Evolutionary conservation across 2,329 filamentous ascomycete species (phyloP), one percentile per base, ranked within the genome.

Genomic region (Cladophialophora exuberans): DNA sequence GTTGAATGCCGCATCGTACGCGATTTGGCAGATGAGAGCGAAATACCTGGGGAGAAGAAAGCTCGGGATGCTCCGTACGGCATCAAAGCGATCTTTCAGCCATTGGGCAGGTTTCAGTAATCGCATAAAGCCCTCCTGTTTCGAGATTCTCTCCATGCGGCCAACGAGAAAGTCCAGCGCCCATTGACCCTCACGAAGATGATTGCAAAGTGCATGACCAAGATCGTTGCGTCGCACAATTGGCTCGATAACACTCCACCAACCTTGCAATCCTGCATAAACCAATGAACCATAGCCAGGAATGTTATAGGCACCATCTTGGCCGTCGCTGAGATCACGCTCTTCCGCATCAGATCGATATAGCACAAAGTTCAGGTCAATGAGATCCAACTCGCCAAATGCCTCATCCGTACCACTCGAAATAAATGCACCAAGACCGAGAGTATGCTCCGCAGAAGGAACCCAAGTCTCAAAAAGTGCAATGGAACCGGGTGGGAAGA

Each of bases 381-480:
- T 79, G 20, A 97, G 77, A 66, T 83, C 83, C 30, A 93, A 79
- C 5, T 86, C 81, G 6, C 80, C 79, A 76, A 97, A 96, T 0
- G 91, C 92, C 7, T 84, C 81, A 60, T 86, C 85, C 0, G 86
- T 90, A 26, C 89, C 91, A 23, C 87, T 87, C 0, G 90, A 94
- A 54, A 97, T 87, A 69, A 88, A 96, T 38, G 85, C 88, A 69
- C 97, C 92, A 15, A 99, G 77, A 18, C 90, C 89, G 35, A 86
- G 82, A 1, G 88, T 86, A 69, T 96, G 89, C 67, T 97, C 90
- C 1, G 89, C 89, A 20, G 85, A 85, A 3, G 92, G 92, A 23
- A 97, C 94, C 87, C 89, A 97, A 0, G 94, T 99, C 75, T 97
- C 92, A 64, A 97, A 96, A 2, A 99, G 78, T 2, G 92, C 91